Evolutionary conservation across 495 filamentous ascomycete genomes (phyloP), one percentile per base, ranked within the genome.

Genomic region (Cenococcum geophilum): DNA sequence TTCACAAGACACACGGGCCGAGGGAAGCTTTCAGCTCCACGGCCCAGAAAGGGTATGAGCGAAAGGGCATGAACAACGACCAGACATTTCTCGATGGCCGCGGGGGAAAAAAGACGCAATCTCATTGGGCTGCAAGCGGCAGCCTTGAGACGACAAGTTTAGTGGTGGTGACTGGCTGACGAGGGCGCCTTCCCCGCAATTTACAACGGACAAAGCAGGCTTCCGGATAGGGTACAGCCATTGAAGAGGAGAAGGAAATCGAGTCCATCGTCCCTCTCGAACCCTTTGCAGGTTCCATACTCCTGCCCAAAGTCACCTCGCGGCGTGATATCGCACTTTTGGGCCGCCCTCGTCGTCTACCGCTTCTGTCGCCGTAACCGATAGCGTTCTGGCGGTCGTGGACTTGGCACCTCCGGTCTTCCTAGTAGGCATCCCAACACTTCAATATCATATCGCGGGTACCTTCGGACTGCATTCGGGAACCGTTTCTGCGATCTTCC

Each of bases 361-460:
- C 21, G 0, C 49, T 52, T 32, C 49, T 23, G 49, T 52, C 49
- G 49, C 49, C 14, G 49, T 52, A 52, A 52, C 49, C 49, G 49
- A 52, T 25, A 52, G 12, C 49, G 49, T 20, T 32, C 49, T 23
- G 49, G 22, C 49, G 18, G 49, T 16, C 18, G 18, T 52, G 14
- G 49, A 25, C 49, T 23, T 23, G 49, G 49, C 49, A 23, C 21
- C 21, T 23, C 49, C 49, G 49, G 23, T 23, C 18, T 23, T 9
- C 21, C 49, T 52, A 20, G 21, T 52, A 25, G 49, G 21, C 49
- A 52, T 16, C 14, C 25, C 21, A 23, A 25, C 49, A 4, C 25
- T 23, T 52, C 49, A 52, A 25, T 32, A 23, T 32, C 21, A 52
- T 32, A 16, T 0, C 14, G 25, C 21, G 21, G 25, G 3, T 52